Base-by-base conservation (phyloP, 2,329 filamentous ascomycete genomes). In the Sclerotinia trifoliorum region DNA sequence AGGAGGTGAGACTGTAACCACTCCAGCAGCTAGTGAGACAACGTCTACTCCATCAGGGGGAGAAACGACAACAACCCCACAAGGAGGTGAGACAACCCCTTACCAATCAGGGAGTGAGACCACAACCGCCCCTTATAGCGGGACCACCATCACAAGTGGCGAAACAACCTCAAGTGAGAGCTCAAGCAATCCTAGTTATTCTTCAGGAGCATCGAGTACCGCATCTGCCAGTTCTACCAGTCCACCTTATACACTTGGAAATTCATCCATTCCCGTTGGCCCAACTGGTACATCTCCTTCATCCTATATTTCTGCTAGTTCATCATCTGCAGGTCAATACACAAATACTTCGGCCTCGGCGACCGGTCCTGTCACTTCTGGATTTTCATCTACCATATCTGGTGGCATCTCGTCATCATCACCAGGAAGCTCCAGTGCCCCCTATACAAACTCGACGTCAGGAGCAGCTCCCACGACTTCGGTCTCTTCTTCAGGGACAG, bases 321-420 rank as follows among this genome's bases (percentile, higher is more conserved):
- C 62, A 35, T 65, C 67, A 60, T 65, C 60, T 35, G 35, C 35
- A 17, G 32, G 42, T 2, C 19, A 29, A 10, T 66, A 44, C 17
- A 66, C 67, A 39, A 68, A 48, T 19, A 52, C 44, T 58, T 58
- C 63, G 15, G 62, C 46, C n/a, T 60, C 67, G 10, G 62, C 32
- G 17, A 68, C 26, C 39, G 39, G 24, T 24, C 29, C 66, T 57
- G 21, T 58, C 5, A 65, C 60, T 39, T 55, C 66, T 15, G 51
- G n/a, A 4, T n/a, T 42, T 13, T 56, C 66, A n/a, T 52, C 65
- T 55, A 65, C 32, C 11, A 60, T 52, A 65, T 56, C 66, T 26
- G 42, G 29, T 19, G 21, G 48, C 3, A 32, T 35, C 8, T 24
- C 66, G 15, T 49, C 24, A 32, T 68, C 66, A 13, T 15, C 58